These are phyloP conservation scores for Rosa lucieae DNA, from an alignment of 306 rosid species.

Conservation along the genomic window DNA sequence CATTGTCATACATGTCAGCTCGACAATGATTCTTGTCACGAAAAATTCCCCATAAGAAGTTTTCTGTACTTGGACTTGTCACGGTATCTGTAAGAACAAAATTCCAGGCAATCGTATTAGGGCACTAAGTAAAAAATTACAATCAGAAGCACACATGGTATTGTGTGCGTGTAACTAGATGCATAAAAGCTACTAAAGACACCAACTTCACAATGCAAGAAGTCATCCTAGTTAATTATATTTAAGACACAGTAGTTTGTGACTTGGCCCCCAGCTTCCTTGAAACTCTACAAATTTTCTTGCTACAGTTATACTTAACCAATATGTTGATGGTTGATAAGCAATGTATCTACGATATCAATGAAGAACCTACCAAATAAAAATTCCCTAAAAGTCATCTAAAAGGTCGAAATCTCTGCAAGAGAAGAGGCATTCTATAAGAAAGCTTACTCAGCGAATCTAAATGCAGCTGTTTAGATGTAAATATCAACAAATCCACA, in stretches of 20 bases:
- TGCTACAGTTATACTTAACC: not conserved
- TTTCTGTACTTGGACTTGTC: conserved; percentile 15
- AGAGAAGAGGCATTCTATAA: conserved; percentile 8
- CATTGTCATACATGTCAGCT: conserved; percentile 28
- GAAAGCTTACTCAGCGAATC: conserved; percentile 38
- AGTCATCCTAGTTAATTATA: not conserved
- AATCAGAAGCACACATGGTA: not conserved
- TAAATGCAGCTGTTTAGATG: conserved; percentile 47
- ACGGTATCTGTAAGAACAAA: conserved; percentile 35
- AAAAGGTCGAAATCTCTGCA: not conserved
- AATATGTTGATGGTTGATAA: not conserved
- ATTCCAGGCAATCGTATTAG: not conserved
- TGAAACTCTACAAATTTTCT: not conserved
- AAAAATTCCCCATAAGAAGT: conserved; percentile 47
- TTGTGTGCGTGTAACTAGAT: not conserved
- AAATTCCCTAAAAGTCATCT: not conserved
- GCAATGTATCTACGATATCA: not conserved
- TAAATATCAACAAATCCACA: conserved; percentile 33
- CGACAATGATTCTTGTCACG: conserved; percentile 11
- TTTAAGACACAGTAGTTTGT: not conserved
- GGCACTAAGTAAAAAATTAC: not conserved
- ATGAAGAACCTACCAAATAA: not conserved
- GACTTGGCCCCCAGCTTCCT: not conserved
- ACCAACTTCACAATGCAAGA: not conserved
- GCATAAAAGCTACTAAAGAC: not conserved